Conservation (phyloP, 1,139 yeast genomes). For the Candida sanyaensis region DNA sequence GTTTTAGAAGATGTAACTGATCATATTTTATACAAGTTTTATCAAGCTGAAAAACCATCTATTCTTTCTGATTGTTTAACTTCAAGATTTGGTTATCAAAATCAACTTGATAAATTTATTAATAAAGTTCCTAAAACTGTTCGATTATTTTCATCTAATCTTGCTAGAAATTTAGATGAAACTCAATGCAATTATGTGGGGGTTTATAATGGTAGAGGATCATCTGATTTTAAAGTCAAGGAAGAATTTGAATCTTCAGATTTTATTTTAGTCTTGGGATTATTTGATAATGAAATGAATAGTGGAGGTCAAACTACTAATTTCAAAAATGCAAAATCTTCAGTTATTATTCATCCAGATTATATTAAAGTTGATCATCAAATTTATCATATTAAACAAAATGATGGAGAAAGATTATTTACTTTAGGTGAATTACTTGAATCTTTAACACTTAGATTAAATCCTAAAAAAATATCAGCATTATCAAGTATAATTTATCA, state of each 20-base stretch:
- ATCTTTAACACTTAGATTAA: constrained; percentile 12
- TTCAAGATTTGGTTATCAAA: constrained; percentile 52
- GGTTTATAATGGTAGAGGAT: constrained; percentile 54
- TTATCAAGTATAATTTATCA: constrained; percentile 3
- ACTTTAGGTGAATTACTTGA: constrained; percentile 23
- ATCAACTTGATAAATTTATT: constrained; percentile 47
- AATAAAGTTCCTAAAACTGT: constrained; percentile 28
- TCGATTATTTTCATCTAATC: constrained; percentile 32
- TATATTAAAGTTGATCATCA: constrained; percentile 31
- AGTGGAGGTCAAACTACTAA: constrained; percentile 42
- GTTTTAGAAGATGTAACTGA: constrained; percentile 42
- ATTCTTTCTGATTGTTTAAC: constrained; percentile 67
- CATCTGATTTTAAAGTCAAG: constrained; percentile 21
- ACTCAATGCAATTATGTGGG: constrained; percentile 60
- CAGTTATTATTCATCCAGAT: constrained; percentile 37
- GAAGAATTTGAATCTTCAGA: constrained; percentile 44
- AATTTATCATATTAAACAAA: constrained; percentile 21
- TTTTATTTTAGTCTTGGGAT: constrained; percentile 53
- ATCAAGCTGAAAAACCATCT: constrained; percentile 57
- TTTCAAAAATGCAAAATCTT: constrained; percentile 22
- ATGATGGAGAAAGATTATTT: constrained; percentile 21
- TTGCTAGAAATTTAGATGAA: constrained; percentile 68
- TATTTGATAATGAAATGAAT: constrained; percentile 54
- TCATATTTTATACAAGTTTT: constrained; percentile 50
- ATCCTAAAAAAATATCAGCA: constrained; percentile 5